These are phyloP conservation scores for Trichosporon asahii DNA, from an alignment of 1,284 basidiomycete species.

Conservation along the genomic window DNA sequence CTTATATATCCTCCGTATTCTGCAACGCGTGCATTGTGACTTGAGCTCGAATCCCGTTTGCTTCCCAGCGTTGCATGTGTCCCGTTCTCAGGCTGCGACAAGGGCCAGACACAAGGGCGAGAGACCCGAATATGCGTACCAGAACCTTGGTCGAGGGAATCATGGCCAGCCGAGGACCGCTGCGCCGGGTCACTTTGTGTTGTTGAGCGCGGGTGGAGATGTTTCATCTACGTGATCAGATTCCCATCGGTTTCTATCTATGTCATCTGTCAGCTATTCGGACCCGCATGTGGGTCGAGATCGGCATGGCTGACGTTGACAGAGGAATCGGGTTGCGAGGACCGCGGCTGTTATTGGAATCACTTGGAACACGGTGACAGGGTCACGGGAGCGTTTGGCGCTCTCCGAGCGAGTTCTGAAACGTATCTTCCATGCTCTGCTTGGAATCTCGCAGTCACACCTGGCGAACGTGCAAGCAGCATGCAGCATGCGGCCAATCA, in stretches of 20 bases:
- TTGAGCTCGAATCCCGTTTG: neutral
- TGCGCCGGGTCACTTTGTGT: neutral
- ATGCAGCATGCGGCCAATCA: neutral
- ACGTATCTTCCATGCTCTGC: conserved; percentile 2
- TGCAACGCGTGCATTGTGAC: neutral
- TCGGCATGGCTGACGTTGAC: neutral
- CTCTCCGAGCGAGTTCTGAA: neutral
- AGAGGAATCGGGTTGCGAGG: neutral
- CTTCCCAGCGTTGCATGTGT: neutral
- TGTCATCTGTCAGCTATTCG: neutral
- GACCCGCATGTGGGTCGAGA: too few relatives aligned
- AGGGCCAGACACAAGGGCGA: neutral
- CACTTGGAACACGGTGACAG: neutral
- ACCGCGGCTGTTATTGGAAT: neutral
- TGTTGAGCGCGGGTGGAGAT: neutral
- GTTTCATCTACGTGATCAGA: neutral
- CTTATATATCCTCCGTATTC: neutral
- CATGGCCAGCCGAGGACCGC: neutral
- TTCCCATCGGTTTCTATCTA: neutral
- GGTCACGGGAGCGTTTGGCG: neutral
- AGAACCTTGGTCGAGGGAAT: neutral
- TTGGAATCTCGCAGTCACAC: neutral
- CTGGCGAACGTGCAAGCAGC: neutral
- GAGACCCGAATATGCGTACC: neutral
- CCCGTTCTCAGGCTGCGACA: neutral